Conservation (phyloP, 768 basidiomycete genomes). For the Mycena leptocephala region DNA sequence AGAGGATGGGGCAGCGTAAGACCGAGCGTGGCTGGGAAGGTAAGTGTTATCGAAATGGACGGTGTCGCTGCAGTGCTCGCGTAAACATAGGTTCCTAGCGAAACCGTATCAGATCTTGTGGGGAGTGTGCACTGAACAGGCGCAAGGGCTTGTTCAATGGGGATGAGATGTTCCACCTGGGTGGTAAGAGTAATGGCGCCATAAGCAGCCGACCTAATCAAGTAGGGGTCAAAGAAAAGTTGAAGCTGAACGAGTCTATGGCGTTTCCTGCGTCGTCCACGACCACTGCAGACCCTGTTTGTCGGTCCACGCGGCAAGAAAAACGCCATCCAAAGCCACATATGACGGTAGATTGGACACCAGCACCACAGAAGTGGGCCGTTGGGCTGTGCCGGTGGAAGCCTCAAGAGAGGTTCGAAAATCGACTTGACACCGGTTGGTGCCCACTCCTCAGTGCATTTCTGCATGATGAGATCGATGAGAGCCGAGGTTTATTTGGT, state of each 20-base stretch:
- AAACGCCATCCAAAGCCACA: constrained; percentile 36
- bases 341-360: constrained; percentile 8
- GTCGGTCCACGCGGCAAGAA: not conserved
- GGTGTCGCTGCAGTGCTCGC: constrained; percentile 10
- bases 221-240: constrained; percentile 20
- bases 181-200: constrained; percentile 5
- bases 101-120: not conserved
- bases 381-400: not conserved
- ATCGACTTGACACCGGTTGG: constrained; percentile 2
- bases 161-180: constrained; percentile 18
- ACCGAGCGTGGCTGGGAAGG: constrained; percentile 3
- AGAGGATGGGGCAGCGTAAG: constrained; percentile 5
- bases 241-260: constrained; percentile 21
- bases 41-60: not conserved
- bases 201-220: constrained; percentile 5
- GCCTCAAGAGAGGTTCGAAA: not conserved
- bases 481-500: not conserved
- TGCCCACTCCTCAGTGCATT: constrained; percentile 3
- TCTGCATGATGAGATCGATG: constrained; percentile 1
- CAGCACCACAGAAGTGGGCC: not conserved
- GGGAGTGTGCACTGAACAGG: not conserved
- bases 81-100: constrained; percentile 1
- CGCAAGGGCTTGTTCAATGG: not conserved
- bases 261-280: constrained; percentile 26
- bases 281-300: constrained; percentile 17